phyloP scores from a whole-genome alignment of 108 stramenopile species.

The Skeletonema grethae region DNA sequence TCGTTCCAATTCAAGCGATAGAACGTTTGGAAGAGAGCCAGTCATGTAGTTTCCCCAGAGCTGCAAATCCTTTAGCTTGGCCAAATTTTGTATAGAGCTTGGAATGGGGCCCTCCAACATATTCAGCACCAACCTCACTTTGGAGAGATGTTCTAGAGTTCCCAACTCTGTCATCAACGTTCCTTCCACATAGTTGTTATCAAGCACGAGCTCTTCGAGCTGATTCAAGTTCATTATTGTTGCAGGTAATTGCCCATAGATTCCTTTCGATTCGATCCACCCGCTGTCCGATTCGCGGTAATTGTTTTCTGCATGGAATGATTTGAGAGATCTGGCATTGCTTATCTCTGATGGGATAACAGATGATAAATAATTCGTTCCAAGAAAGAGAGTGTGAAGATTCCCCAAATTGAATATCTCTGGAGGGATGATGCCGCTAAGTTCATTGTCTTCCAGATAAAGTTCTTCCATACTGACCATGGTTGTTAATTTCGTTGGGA shows the following conservation, averaged over 20 bases:
- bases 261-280: neutral
- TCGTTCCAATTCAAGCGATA: neutral
- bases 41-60: constrained; percentile 8
- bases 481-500: neutral
- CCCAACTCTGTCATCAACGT: neutral
- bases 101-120: constrained; percentile 8
- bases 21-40: neutral
- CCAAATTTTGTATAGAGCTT: neutral
- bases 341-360: neutral
- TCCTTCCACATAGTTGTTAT: constrained; percentile 12
- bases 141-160: neutral
- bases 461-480: constrained; percentile 8
- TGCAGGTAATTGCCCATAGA: neutral
- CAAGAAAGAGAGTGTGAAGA: neutral
- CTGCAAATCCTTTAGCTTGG: neutral
- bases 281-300: neutral
- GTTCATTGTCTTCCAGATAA: constrained; percentile 9
- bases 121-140: constrained; percentile 1
- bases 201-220: constrained; percentile 4
- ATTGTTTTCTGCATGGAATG: constrained; percentile 2
- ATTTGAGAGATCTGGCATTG: neutral
- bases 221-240: neutral
- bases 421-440: neutral
- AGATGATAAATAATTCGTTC: constrained; percentile 7
- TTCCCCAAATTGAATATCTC: constrained; percentile 3